These are phyloP conservation scores for Clonostachys rhizophaga DNA, from an alignment of 2,329 filamentous ascomycete species.

Conservation along the genomic window DNA sequence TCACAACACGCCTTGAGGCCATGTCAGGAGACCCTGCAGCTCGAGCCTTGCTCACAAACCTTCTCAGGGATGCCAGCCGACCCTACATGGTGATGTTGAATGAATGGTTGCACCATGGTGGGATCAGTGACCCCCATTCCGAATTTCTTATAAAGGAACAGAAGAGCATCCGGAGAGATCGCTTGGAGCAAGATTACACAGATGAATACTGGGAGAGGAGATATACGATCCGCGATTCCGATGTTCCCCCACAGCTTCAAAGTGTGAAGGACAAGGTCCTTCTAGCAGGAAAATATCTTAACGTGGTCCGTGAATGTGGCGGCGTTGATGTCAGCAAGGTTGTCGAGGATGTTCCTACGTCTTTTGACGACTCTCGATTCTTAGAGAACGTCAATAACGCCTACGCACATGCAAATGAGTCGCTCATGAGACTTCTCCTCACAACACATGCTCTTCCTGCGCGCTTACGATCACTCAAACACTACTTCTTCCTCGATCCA, in stretches of 20 bases:
- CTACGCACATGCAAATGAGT: constrained; percentile 93
- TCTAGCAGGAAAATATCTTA: constrained; percentile 93
- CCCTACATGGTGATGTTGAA: constrained; percentile 99
- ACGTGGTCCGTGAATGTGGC: constrained; percentile 94
- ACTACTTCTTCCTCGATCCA: constrained; percentile 98
- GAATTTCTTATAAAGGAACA: constrained; percentile 96
- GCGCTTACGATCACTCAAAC: constrained; percentile 84
- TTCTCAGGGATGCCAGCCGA: constrained; percentile 82
- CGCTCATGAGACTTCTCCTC: constrained; percentile 82
- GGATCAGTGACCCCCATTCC: constrained; percentile 87
- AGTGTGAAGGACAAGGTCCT: constrained; percentile 91
- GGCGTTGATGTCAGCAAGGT: constrained; percentile 91
- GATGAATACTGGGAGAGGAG: constrained; percentile 99
- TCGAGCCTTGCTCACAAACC: constrained; percentile 70
- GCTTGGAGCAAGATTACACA: constrained; percentile 92
- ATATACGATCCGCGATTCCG: constrained; percentile 88
- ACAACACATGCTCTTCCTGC: constrained; percentile 90
- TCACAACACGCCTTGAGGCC: constrained; percentile 78
- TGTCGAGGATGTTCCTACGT: constrained; percentile 81
- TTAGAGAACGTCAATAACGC: constrained; percentile 94
- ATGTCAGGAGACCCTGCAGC: constrained; percentile 94
- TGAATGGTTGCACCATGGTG: constrained; percentile 95
- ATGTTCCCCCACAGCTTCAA: constrained; percentile 88
- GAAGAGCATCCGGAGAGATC: constrained; percentile 87
- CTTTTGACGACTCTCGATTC: constrained; percentile 88